Evolutionary conservation across 805 yeast genomes (phyloP), one percentile per base, ranked within the genome.

Genomic region (Cyberlindnera americana): DNA sequence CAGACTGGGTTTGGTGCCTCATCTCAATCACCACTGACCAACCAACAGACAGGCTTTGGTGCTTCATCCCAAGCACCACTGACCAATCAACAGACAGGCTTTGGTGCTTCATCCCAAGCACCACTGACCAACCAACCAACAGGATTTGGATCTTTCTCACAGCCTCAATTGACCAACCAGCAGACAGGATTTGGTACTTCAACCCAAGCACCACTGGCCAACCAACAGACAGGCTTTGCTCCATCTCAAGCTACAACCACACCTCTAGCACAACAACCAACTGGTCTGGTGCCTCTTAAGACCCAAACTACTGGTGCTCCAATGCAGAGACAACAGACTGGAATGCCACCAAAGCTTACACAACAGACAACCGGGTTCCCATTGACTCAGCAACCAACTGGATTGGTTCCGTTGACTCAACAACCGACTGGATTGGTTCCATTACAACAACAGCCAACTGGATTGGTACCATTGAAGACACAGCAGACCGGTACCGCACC

Each of bases 301-400:
- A 21, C 41, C 6, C 42, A 39, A 21, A 24, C 45, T 6, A 41
- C 49, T 2, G 48, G 48, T 23, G 41, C 38, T 1, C 46, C 48
- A 40, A 33, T 49, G 15, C 77, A 70, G 43, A 74, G 82, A 14
- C 89, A 81, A 56, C 75, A 73, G 42, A 82, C 91, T 3, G 85
- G 89, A 2, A 67, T 75, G n/a, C 67, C 77, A 28, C 70, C 78
- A 34, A 78, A 81, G 33, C 29, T 40, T 16, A 27, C 35, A 11
- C 43, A 41, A 13, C 49, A 45, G 30, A 14, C 41, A 6, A 55
- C 43, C 41, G 46, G 37, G 11, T 42, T 32, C 28, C 47, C 50
- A 22, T 54, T 53, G 43, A 58, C 43, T n/a, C 54, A 63, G 12
- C 69, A 70, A 48, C 46, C 57, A 14, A 64, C 75, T 22, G 68